Percentiles rank a stretch among this genome's conserved stretches.
Conservation (phyloP, 768 basidiomycete species). For the Gymnopilus dilepis region DNA sequence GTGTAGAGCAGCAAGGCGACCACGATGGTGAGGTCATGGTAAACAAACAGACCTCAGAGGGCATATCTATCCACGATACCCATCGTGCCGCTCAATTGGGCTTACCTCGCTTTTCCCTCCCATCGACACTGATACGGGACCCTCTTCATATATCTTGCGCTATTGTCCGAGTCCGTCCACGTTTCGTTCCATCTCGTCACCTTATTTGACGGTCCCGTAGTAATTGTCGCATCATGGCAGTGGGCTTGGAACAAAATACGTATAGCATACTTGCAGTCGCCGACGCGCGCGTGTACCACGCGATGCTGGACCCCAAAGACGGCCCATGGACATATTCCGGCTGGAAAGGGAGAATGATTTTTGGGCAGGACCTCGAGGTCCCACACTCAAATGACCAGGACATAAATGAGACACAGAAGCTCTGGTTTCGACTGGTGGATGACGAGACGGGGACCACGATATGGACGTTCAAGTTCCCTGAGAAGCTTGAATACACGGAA, state of each 20-base stretch:
- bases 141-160: neutral
- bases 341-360: constrained; percentile 63
- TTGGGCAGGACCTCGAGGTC: constrained; percentile 48
- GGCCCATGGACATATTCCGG: constrained; percentile 65
- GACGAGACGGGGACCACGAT: constrained; percentile 60
- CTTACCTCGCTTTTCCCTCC: constrained; percentile 13
- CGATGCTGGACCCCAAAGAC: constrained; percentile 49
- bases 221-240: constrained; percentile 20
- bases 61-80: constrained; percentile 16
- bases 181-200: neutral
- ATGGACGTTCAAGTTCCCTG: constrained; percentile 71
- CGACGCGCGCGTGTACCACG: constrained; percentile 65
- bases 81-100: constrained; percentile 6
- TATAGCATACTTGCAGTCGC: constrained; percentile 60
- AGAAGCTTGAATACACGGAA: constrained; percentile 70
- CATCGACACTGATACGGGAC: neutral
- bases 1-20: constrained; percentile 24
- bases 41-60: constrained; percentile 4
- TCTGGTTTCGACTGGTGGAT: constrained; percentile 73
- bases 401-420: constrained; percentile 34
- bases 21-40: constrained; percentile 27
- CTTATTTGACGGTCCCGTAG: neutral
- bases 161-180: constrained; percentile 3
- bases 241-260: constrained; percentile 35
- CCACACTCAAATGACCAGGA: constrained; percentile 32